Evolutionary conservation across 306 rosid species (phyloP).

Genomic region (Coriaria nepalensis): DNA sequence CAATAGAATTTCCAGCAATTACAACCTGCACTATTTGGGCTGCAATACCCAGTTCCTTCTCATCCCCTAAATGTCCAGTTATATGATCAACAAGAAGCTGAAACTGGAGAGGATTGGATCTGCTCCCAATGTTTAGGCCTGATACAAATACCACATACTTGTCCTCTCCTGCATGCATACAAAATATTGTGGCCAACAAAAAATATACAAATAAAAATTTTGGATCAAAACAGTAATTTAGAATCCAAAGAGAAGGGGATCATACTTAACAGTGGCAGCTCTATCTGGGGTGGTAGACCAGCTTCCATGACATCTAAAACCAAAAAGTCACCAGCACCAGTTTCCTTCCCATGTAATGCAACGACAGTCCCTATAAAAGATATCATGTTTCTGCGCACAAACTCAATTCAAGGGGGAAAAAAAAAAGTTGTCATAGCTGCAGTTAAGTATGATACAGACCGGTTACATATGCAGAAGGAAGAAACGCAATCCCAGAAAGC

Average conservation of each 20-base stretch:
- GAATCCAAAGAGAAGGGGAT: slow-evolving; percentile 10
- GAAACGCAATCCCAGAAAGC: slow-evolving; percentile 51
- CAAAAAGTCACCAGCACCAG: slow-evolving; percentile 57
- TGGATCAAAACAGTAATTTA: slow-evolving; percentile 11
- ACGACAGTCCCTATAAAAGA: slow-evolving; percentile 45
- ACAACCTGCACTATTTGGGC: slow-evolving; percentile 74
- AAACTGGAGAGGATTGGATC: slow-evolving; percentile 75
- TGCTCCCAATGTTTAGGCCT: slow-evolving; percentile 69
- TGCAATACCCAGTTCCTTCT: slow-evolving; percentile 74
- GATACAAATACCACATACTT: slow-evolving; percentile 75
- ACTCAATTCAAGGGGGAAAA: neutral
- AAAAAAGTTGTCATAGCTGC: slow-evolving; percentile 4
- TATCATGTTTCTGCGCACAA: slow-evolving; percentile 15
- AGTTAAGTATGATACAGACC: slow-evolving; percentile 30
- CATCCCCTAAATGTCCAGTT: slow-evolving; percentile 95
- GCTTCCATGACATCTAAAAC: slow-evolving; percentile 80
- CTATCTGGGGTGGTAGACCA: slow-evolving; percentile 84
- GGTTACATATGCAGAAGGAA: slow-evolving; percentile 69
- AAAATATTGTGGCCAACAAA: slow-evolving; percentile 11
- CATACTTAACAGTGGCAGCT: slow-evolving; percentile 57
- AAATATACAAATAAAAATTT: neutral
- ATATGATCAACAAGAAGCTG: slow-evolving; percentile 94
- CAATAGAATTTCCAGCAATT: slow-evolving; percentile 80
- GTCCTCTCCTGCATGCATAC: slow-evolving; percentile 56
- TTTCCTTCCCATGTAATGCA: slow-evolving; percentile 73